Percentiles rank a stretch among this genome's conserved stretches.
These are phyloP conservation scores for Colletotrichum tofieldiae DNA, from an alignment of 2,329 filamentous ascomycete genomes.

Conservation along the genomic window DNA sequence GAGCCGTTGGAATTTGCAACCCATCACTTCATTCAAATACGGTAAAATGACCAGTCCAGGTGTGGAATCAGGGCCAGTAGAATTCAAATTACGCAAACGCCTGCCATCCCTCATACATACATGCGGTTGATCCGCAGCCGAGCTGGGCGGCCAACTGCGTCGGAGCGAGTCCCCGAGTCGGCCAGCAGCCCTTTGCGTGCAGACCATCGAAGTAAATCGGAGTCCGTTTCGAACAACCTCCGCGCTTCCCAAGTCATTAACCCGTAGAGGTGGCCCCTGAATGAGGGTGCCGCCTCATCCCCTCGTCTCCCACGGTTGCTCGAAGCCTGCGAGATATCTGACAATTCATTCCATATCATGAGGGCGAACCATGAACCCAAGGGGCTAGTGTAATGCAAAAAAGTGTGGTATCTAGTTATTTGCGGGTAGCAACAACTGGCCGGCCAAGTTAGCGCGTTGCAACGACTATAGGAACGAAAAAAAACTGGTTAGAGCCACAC, in stretches of 20 bases:
- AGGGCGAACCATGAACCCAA: conserved; percentile 44
- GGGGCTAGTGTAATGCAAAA: conserved; percentile 45
- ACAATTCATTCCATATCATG: conserved; percentile 42
- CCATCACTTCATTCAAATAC: not conserved
- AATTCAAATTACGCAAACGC: conserved; percentile 45
- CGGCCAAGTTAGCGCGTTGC: conserved; percentile 51
- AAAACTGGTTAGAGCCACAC: conserved; percentile 30
- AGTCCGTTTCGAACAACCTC: conserved; percentile 52
- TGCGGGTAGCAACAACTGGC: conserved; percentile 61
- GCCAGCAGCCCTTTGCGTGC: conserved; percentile 24
- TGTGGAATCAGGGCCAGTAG: conserved; percentile 36
- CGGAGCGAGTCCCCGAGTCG: conserved; percentile 25
- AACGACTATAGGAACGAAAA: conserved; percentile 51
- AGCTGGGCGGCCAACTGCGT: conserved; percentile 23
- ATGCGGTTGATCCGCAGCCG: conserved; percentile 46
- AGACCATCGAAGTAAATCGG: conserved; percentile 37
- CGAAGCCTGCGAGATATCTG: conserved; percentile 42
- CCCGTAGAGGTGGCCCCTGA: conserved; percentile 30
- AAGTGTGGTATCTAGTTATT: conserved; percentile 51
- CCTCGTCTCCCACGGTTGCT: conserved; percentile 39
- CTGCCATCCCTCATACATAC: conserved; percentile 45
- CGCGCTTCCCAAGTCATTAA: conserved; percentile 45
- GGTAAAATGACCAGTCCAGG: not conserved
- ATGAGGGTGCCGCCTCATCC: conserved; percentile 25
- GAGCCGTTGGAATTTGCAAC: too few species aligned